A percentile compares a stretch with the other conserved stretches of the same genome.
These are phyloP conservation scores for Yamadazyma dendronema DNA, from an alignment of 1,139 yeast species.

Conservation along the genomic window DNA sequence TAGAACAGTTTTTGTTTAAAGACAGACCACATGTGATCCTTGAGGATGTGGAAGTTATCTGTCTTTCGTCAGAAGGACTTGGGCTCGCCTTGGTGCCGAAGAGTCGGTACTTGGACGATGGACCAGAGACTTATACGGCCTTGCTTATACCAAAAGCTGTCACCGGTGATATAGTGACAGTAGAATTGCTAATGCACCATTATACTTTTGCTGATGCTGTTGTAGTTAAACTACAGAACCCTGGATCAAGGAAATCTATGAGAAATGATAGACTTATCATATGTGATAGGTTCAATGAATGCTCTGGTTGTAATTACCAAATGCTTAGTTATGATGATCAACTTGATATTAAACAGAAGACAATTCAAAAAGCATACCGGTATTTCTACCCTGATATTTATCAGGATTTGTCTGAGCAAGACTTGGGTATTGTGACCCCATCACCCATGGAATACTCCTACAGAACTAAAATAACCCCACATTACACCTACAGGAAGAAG, in stretches of 20 bases:
- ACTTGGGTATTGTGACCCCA: conserved; percentile 12
- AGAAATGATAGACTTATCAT: conserved; percentile 30
- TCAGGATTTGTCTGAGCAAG: conserved; percentile 7
- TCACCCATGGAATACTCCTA: conserved; percentile 70
- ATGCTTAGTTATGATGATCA: conserved; percentile 44
- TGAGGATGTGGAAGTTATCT: conserved; percentile 23
- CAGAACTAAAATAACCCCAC: conserved; percentile 93
- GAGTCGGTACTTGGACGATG: conserved; percentile 19
- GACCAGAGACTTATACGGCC: conserved; percentile 22
- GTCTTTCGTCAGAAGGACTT: conserved; percentile 35
- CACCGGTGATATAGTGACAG: conserved; percentile 36
- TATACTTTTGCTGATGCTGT: conserved; percentile 30
- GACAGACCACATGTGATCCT: conserved; percentile 21
- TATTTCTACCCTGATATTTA: conserved; percentile 33
- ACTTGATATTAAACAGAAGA: conserved; percentile 27
- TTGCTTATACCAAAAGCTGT: conserved; percentile 39
- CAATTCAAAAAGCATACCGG: conserved; percentile 34
- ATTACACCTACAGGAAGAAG: conserved; percentile 57
- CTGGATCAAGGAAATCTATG: conserved; percentile 10
- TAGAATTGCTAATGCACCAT: conserved; percentile 30
- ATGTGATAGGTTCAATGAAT: conserved; percentile 77
- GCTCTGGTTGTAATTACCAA: conserved; percentile 51
- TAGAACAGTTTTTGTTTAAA: conserved; percentile 25
- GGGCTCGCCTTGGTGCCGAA: conserved; percentile 38
- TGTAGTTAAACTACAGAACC: conserved; percentile 20